Base-by-base conservation (phyloP, 2,329 filamentous ascomycete species). In the Triangularia setosa region DNA sequence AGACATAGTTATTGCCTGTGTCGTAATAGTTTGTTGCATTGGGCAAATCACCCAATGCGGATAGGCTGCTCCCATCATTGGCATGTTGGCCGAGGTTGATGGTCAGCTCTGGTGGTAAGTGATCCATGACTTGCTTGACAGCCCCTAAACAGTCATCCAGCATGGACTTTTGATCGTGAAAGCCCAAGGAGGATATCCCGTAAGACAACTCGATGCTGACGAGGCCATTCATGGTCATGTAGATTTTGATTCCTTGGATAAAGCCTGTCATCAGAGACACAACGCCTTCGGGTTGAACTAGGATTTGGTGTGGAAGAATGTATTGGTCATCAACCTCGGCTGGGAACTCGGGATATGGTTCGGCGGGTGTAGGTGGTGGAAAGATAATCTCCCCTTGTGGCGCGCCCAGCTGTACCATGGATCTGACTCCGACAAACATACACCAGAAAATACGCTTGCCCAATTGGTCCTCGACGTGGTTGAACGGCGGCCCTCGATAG, bases 361-460 rank as follows among this genome's bases (percentile, higher is more conserved):
- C 86, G 25, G 84, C 87, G 0, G 87, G 86, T 0, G 91, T 96
- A 1, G 90, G 87, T 2, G 92, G 92, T 8, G 90, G 87, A 59
- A 96, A 87, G 35, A 90, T 84, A 40, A 93, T 79, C 70, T 93
- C 91, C 35, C 86, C 85, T 66, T 90, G 88, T 0, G 85, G 85
- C 16, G 86, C 85, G 33, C 91, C 92, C 18, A 95, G 79, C 73
- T 96, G 92, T 62, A 90, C 85, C 75, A 96, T 86, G 0, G 91
- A 91, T 66, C 88, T 84, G 65, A 91, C 85, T 33, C 89, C 89
- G 4, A 93, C 85, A 67, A 95, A 87, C 69, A 93, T 83, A 23
- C 91, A 89, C 88, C 93, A 97, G 75, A 96, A 97, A 48, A 96
- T 88, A 67, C 90, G 85, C 73, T 90, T 90, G 56, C 89, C 87